Base-by-base conservation (phyloP, 2,329 filamentous ascomycete genomes). In the Allantophomopsis cytisporea region DNA sequence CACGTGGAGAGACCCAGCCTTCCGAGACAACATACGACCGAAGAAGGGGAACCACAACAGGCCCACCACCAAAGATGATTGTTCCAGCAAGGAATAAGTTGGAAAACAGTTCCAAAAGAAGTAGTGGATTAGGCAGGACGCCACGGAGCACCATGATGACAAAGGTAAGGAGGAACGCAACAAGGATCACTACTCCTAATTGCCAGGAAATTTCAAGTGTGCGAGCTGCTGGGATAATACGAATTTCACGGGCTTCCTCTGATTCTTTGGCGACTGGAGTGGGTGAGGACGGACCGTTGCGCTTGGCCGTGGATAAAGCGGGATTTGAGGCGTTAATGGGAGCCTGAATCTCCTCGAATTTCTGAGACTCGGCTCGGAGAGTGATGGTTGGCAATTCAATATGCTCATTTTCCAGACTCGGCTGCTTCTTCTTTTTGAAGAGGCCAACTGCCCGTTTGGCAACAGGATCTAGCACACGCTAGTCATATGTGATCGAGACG, bases 31-130 rank as follows among this genome's bases (percentile, higher is more conserved):
- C 62, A 47, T 73, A 74, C 43, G 76, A 68, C 14, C 73, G 63
- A 1, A 80, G 60, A 0, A 81, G 63, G 0, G 76, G 76, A 35
- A 80, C 78, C 0, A 80, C 76, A 1, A 80, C 75, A 0, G 76
- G 76, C 0, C 76, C 76, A 2, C 76, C 75, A 3, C 76, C 76
- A 37, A 57, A 57, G 23, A 48, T 50, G 15, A 40, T 70, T 2
- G 80, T 85, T 0, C 80, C 81, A 0, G 80, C 81, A 0, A 85
- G 72, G 49, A 80, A 84, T 59, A 86, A 71, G 54, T 83, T 85
- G 5, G 77, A 65, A 48, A 86, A 85, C 17, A 86, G 66, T 36
- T 69, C 63, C 47, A 75, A 74, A 0, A 68, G 56, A 0, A 75
- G 58, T 8, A 51, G 33, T 1, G 56, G 42, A 10, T 68, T 37